Evolutionary conservation across 73 alveolate species (phyloP), one percentile per base, ranked within the genome.

Genomic region (Paramecium bursaria): DNA sequence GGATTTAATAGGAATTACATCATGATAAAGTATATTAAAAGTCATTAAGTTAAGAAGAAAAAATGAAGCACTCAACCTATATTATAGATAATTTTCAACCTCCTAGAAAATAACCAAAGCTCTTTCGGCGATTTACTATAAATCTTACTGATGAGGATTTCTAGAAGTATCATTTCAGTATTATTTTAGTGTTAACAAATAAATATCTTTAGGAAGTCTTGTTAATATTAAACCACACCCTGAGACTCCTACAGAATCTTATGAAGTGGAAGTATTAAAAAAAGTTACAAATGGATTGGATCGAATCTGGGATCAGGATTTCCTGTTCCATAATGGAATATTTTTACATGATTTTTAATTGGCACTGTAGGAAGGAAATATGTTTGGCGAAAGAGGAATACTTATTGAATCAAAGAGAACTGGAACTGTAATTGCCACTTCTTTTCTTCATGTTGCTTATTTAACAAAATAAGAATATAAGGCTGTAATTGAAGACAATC

Each of bases 341-440:
- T 67, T 67, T 21, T n/a, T 67, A 14, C 55, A 33, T n/a, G 82
- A 67, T 5, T 67, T 35, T 10, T 53, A 39, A 0, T 53, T 57
- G 0, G 17, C 33, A n/a, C 17, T 67, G 14, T 11, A 42, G 9
- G 82, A 67, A 19, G 82, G 82, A 6, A 21, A 67, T 21, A 67
- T 67, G 57, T 67, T 67, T 1, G 82, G 82, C 33, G 82, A 67
- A 67, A 39, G 82, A 27, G 82, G 82, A 67, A 15, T 67, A 23
- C 33, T 67, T 53, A 67, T 67, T 39, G 82, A 67, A 42, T 67
- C 82, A n/a, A 47, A 27, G 3, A 26, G 82, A 19, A 67, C 82
- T 35, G 82, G 82, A 2, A 67, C 82, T 2, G 82, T 67, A 3
- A 67, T 67, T 67, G 42, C 82, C 14, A 67, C 11, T 13, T 39